A percentile compares a stretch with the other conserved stretches of the same genome.
phyloP scores from a whole-genome alignment of 1,284 basidiomycete genomes.

The Rhodotorula mucilaginosa region DNA sequence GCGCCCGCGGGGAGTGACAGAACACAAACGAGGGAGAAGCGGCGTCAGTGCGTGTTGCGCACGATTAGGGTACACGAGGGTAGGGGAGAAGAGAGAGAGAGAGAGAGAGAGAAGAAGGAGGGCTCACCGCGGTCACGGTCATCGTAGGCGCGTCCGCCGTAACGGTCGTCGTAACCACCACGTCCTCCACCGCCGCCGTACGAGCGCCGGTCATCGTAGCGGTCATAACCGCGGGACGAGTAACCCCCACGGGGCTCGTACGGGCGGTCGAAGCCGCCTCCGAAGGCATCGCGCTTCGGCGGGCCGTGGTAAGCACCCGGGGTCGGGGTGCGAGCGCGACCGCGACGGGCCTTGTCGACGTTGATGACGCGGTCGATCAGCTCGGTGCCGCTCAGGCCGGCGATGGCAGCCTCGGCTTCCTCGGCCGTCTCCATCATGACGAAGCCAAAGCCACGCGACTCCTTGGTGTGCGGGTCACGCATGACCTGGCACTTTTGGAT shows the following conservation, averaged over 20 bases:
- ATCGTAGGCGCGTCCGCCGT: conserved; percentile 26
- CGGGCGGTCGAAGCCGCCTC: conserved; percentile 48
- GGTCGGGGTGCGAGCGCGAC: conserved; percentile 89
- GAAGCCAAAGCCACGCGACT: conserved; percentile 96
- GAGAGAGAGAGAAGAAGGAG: not conserved
- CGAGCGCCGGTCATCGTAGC: conserved; percentile 40
- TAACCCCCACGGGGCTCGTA: conserved; percentile 48
- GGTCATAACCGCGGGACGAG: conserved; percentile 44
- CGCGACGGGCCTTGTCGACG: conserved; percentile 90
- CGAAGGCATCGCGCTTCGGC: conserved; percentile 65
- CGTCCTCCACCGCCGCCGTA: not conserved
- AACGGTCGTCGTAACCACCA: conserved; percentile 11
- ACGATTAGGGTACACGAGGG: not conserved
- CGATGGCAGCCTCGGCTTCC: conserved; percentile 85
- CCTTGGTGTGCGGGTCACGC: conserved; percentile 93
- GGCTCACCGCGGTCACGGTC: conserved; percentile 15
- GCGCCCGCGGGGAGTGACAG: not conserved
- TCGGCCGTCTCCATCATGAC: conserved; percentile 87
- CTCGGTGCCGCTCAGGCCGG: conserved; percentile 75
- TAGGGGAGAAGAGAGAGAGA: too few relatives aligned
- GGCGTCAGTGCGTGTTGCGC: not conserved
- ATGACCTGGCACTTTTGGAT: conserved; percentile 78
- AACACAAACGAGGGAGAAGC: not conserved
- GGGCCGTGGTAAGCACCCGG: conserved; percentile 92
- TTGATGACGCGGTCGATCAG: conserved; percentile 79